These are phyloP conservation scores for Diaporthe nobilis DNA, from an alignment of 2,329 filamentous ascomycete species.

Conservation along the genomic window DNA sequence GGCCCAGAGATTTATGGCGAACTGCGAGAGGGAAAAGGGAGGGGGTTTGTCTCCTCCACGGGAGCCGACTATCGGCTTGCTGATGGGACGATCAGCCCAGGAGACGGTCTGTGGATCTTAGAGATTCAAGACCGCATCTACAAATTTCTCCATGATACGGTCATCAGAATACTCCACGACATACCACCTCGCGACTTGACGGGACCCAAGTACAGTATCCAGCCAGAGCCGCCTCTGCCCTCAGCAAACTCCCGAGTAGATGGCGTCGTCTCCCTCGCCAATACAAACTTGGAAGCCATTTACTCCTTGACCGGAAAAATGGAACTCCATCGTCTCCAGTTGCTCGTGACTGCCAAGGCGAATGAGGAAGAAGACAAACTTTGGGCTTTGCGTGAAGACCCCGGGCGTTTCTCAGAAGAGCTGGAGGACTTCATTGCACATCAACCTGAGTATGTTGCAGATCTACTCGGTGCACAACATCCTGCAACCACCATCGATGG, in stretches of 20 bases:
- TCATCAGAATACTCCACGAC: too few relatives aligned
- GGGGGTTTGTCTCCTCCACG: too few relatives aligned
- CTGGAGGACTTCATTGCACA: not conserved
- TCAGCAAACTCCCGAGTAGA: not conserved
- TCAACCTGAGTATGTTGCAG: not conserved
- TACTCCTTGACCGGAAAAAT: not conserved
- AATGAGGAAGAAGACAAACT: not conserved
- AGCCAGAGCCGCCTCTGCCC: not conserved
- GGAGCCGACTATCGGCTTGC: not conserved
- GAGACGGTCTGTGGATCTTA: not conserved
- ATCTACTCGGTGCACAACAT: not conserved
- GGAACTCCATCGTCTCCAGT: not conserved
- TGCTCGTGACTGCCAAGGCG: not conserved
- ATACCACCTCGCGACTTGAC: not conserved
- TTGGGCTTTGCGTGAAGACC: not conserved
- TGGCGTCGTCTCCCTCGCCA: not conserved
- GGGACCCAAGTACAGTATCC: not conserved
- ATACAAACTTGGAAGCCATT: not conserved
- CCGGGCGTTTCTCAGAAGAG: not conserved
- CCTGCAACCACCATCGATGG: accelerated
- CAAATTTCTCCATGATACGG: too few relatives aligned
- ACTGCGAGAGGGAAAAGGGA: too few relatives aligned
- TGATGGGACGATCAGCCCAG: accelerated
- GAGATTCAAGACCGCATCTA: not conserved
- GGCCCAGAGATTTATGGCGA: not conserved